phyloP scores from a whole-genome alignment of 352 stramenopile species.

The Pythium graminicola region DNA sequence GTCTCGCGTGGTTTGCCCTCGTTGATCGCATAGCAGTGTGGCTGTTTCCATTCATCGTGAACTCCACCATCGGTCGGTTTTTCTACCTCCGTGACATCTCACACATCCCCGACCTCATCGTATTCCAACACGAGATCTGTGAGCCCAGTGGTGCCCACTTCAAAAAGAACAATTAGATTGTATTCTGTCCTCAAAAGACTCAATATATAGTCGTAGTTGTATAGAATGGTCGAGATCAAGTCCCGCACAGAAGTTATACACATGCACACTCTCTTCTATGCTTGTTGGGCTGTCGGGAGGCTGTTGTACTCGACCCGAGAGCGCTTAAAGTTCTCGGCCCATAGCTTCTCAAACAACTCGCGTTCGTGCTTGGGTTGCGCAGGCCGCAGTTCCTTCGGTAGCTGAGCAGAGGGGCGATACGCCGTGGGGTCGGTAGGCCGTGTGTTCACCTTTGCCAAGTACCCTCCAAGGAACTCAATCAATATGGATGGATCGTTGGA shows the following conservation, averaged over 20 bases:
- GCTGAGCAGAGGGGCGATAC: conserved; percentile 59
- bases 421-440: conserved; percentile 56
- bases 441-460: conserved; percentile 72
- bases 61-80: conserved; percentile 40
- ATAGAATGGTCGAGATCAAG: neutral
- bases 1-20: conserved; percentile 48
- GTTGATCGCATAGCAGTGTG: conserved; percentile 32
- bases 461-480: conserved; percentile 79
- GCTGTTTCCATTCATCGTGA: conserved; percentile 53
- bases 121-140: conserved; percentile 67
- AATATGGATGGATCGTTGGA: conserved; percentile 61
- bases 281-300: conserved; percentile 8
- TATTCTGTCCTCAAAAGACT: no score
- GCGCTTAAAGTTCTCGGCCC: conserved; percentile 94
- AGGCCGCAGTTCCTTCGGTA: conserved; percentile 85
- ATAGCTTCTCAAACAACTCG: conserved; percentile 95
- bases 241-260: conserved; percentile 1
- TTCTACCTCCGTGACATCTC: conserved; percentile 72
- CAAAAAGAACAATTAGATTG: conserved; percentile 15
- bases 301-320: conserved; percentile 73
- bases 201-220: conserved; percentile 8
- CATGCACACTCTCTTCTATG: conserved; percentile 6
- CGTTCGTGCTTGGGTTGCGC: conserved; percentile 92
- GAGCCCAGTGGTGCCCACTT: conserved; percentile 2
- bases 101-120: conserved; percentile 68